A percentile compares a stretch with the other conserved stretches of the same genome.
Evolutionary conservation across 2,329 filamentous ascomycete species (phyloP).

Genomic region (Pseudovirgaria hyperparasitica): DNA sequence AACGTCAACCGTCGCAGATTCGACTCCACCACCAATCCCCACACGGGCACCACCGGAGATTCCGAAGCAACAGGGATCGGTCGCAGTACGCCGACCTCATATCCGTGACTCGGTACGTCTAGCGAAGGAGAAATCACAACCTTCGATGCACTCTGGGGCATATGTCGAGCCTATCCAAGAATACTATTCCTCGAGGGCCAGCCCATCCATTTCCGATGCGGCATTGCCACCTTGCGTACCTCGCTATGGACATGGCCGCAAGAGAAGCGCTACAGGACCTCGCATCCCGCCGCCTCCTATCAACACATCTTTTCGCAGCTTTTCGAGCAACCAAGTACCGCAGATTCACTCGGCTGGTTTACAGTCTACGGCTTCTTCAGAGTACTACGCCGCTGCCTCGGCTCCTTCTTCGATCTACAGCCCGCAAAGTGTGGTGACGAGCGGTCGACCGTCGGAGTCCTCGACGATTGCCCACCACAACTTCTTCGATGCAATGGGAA

Average conservation of each 20-base stretch:
- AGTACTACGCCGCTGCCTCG: constrained; percentile 23
- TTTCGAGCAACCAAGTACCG: constrained; percentile 42
- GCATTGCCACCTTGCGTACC: constrained; percentile 63
- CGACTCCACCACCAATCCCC: constrained; percentile 19
- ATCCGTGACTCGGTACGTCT: constrained; percentile 85
- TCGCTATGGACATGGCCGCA: constrained; percentile 64
- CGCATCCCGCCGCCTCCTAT: constrained; percentile 48
- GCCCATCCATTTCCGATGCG: constrained; percentile 42
- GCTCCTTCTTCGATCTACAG: constrained; percentile 24
- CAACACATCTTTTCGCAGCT: constrained; percentile 59
- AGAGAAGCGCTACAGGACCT: constrained; percentile 79
- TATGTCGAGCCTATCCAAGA: constrained; percentile 19
- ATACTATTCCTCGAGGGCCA: constrained; percentile 15
- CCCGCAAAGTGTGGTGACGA: constrained; percentile 27
- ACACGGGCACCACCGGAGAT: constrained; percentile 20
- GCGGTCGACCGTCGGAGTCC: constrained; percentile 38
- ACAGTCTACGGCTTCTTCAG: constrained; percentile 13
- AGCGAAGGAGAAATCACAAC: constrained; percentile 55
- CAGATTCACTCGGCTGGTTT: constrained; percentile 24
- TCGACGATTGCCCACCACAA: constrained; percentile 37
- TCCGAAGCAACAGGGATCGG: constrained; percentile 18
- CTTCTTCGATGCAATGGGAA: constrained; percentile 79
- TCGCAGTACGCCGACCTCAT: constrained; percentile 39
- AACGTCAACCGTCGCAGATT: constrained; percentile 29
- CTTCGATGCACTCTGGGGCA: constrained; percentile 11